Conservation (phyloP, 2,329 filamentous ascomycete species). For the Lachnellula suecica region DNA sequence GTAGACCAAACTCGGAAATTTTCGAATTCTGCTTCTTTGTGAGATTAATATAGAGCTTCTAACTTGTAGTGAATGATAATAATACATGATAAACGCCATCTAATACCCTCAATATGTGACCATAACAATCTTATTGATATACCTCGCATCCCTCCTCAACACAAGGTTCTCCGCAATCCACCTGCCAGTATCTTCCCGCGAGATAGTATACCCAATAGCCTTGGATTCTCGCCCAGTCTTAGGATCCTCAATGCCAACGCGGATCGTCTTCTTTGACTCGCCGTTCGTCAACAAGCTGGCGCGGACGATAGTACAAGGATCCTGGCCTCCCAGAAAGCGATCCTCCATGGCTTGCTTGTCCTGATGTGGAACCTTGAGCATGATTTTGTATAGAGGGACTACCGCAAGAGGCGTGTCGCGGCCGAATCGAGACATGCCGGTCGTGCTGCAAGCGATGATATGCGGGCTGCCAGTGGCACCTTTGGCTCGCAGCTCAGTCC, state of each 20-base stretch:
- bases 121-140: background rate
- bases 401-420: conserved; percentile 43
- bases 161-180: conserved; percentile 28
- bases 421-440: conserved; percentile 38
- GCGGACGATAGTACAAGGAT: conserved; percentile 17
- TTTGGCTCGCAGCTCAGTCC: background rate
- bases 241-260: background rate
- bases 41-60: too few species aligned
- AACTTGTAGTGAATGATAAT: too few species aligned
- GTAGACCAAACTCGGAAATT: too few species aligned
- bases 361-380: conserved; percentile 41
- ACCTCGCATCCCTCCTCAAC: background rate
- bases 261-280: conserved; percentile 9
- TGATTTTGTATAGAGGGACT: conserved; percentile 41
- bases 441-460: conserved; percentile 40
- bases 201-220: conserved; percentile 33
- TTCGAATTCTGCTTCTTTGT: too few species aligned
- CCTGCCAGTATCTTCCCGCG: conserved; percentile 31
- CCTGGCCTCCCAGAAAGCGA: conserved; percentile 18
- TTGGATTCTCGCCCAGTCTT: conserved; percentile 11
- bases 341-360: conserved; percentile 49
- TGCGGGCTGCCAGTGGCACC: background rate
- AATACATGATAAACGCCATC: too few species aligned
- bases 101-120: background rate
- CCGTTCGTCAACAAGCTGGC: conserved; percentile 28